Evolutionary conservation across 495 filamentous ascomycete species (phyloP).

Genomic region (Aspergillus sclerotioniger): DNA sequence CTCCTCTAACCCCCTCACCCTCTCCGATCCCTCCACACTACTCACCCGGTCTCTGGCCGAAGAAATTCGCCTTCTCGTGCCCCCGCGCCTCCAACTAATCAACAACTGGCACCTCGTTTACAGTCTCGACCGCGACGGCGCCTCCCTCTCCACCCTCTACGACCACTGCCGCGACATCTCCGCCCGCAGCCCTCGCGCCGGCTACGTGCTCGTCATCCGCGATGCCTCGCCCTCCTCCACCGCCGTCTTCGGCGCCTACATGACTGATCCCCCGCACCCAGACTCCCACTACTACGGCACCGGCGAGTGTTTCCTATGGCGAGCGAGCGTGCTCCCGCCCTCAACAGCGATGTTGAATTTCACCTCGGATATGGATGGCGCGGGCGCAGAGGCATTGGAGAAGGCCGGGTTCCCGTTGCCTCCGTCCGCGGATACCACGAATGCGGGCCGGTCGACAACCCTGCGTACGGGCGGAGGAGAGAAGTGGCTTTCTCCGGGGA

Average conservation of each 20-base stretch:
- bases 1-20: slow-evolving; percentile 57
- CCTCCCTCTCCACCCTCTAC: slow-evolving; percentile 83
- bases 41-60: slow-evolving; percentile 77
- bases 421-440: slow-evolving; percentile 69
- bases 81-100: slow-evolving; percentile 77
- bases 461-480: slow-evolving; percentile 35
- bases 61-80: slow-evolving; percentile 88
- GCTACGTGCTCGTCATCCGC: slow-evolving; percentile 82
- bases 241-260: slow-evolving; percentile 89
- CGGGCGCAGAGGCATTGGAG: slow-evolving; percentile 38
- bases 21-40: slow-evolving; percentile 45
- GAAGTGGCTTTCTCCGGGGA: slow-evolving; percentile 24
- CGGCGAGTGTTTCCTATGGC: slow-evolving; percentile 98
- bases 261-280: slow-evolving; percentile 81
- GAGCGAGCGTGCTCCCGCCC: slow-evolving; percentile 60
- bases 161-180: slow-evolving; percentile 61
- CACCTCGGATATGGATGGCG: slow-evolving; percentile 30
- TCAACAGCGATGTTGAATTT: slow-evolving; percentile 39
- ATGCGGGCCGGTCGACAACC: slow-evolving; percentile 71
- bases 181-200: slow-evolving; percentile 66
- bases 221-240: slow-evolving; percentile 52
- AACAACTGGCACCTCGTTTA: slow-evolving; percentile 87
- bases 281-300: slow-evolving; percentile 87
- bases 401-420: slow-evolving; percentile 61
- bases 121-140: slow-evolving; percentile 89